These are phyloP conservation scores for Trichoderma guizhouense DNA, from an alignment of 2,329 filamentous ascomycete species.

Conservation along the genomic window DNA sequence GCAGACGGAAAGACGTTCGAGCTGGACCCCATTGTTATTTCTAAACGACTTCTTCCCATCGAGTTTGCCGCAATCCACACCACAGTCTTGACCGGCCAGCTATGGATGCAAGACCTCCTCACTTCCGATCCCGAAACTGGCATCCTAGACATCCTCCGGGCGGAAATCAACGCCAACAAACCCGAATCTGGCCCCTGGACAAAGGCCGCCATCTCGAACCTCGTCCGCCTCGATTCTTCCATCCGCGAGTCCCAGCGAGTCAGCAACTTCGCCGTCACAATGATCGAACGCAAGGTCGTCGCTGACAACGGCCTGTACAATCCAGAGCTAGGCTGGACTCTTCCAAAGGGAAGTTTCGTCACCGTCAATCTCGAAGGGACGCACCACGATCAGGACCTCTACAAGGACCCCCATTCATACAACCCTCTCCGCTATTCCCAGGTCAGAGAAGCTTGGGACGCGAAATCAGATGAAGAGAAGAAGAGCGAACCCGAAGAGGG, in stretches of 20 bases:
- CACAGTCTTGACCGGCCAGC: slow-evolving; percentile 50
- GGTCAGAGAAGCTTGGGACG: slow-evolving; percentile 38
- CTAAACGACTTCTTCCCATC: slow-evolving; percentile 51
- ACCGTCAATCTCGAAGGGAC: slow-evolving; percentile 43
- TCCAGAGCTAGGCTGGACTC: slow-evolving; percentile 29
- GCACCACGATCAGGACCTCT: slow-evolving; percentile 46
- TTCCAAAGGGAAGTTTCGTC: slow-evolving; percentile 42
- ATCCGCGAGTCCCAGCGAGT: slow-evolving; percentile 52
- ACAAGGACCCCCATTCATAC: slow-evolving; percentile 41
- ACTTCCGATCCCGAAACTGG: slow-evolving; percentile 34
- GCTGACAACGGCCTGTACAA: slow-evolving; percentile 42
- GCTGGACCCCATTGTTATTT: slow-evolving; percentile 46
- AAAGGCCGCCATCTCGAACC: slow-evolving; percentile 41
- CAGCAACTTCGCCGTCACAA: slow-evolving; percentile 45
- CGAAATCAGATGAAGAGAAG: slow-evolving; percentile 27
- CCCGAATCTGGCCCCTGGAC: slow-evolving; percentile 41
- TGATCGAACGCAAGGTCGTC: slow-evolving; percentile 46
- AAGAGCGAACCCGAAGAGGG: slow-evolving; percentile 31
- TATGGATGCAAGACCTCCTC: slow-evolving; percentile 46
- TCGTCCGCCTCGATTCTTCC: slow-evolving; percentile 48
- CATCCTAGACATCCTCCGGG: slow-evolving; percentile 40
- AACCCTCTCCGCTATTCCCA: slow-evolving; percentile 49
- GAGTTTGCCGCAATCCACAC: slow-evolving; percentile 60
- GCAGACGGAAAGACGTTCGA: slow-evolving; percentile 42
- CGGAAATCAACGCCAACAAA: slow-evolving; percentile 36